Evolutionary conservation across 2,329 filamentous ascomycete species (phyloP).

Genomic region (Teratosphaeriaceae sp.): DNA sequence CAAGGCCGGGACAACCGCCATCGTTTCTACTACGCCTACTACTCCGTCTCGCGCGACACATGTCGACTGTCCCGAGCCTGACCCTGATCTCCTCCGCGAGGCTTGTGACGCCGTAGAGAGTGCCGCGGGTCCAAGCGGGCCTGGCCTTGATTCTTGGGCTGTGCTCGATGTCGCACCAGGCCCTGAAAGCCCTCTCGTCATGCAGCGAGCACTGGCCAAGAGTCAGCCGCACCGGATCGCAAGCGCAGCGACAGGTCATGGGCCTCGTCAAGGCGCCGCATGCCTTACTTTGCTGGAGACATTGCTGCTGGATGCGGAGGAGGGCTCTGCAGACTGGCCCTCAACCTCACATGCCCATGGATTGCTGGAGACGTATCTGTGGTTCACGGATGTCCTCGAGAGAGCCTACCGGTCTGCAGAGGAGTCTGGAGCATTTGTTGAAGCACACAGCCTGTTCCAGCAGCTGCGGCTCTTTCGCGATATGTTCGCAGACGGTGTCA

Average conservation of each 20-base stretch:
- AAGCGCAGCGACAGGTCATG: no score
- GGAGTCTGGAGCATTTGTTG: conserved; percentile 73
- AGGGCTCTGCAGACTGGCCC: no score
- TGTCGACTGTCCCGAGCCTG: background rate
- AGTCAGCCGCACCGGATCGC: no score
- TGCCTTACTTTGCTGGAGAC: no score
- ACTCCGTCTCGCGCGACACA: background rate
- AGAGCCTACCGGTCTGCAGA: conserved; percentile 69
- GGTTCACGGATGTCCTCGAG: background rate
- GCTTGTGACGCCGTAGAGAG: background rate
- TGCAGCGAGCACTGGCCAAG: no score
- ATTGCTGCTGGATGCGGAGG: no score
- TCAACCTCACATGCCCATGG: no score
- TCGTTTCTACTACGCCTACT: background rate
- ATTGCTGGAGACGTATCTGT: background rate
- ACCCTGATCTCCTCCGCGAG: background rate
- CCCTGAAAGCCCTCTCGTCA: no score
- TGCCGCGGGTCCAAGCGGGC: background rate
- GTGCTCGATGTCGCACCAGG: no score
- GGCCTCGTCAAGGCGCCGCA: no score
- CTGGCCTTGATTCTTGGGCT: background rate
- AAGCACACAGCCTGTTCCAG: conserved; percentile 59
- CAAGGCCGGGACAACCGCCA: no score
- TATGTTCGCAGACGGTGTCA: conserved; percentile 2
- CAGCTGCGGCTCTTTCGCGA: conserved; percentile 13